phyloP scores from a whole-genome alignment of 495 filamentous ascomycete genomes.

The Glonium stellatum region DNA sequence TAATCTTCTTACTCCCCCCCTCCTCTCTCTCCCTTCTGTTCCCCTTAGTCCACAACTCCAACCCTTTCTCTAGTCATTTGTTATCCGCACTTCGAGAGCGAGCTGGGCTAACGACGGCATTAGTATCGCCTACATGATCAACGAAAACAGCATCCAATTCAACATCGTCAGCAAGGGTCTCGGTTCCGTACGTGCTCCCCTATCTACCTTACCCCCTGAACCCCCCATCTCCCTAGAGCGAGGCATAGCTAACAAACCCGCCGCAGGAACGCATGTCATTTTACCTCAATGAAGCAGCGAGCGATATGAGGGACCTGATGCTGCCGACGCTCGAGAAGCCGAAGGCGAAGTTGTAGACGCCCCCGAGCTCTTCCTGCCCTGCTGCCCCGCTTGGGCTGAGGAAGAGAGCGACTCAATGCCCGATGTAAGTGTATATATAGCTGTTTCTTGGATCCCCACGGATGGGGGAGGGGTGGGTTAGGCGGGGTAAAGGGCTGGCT shows the following conservation, averaged over 20 bases:
- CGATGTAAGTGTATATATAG: neutral
- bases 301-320: conserved; percentile 82
- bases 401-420: neutral
- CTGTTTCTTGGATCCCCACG: too few species aligned
- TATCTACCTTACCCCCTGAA: neutral
- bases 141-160: conserved; percentile 97
- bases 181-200: conserved; percentile 47
- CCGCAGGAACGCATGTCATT: conserved; percentile 77
- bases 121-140: conserved; percentile 97
- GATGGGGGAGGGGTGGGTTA: too few species aligned
- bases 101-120: conserved; percentile 9
- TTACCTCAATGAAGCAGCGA: conserved; percentile 87
- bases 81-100: too few species aligned
- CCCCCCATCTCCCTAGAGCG: neutral
- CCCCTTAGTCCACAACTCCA: too few species aligned
- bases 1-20: too few species aligned
- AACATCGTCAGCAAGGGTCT: conserved; percentile 93
- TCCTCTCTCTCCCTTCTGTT: too few species aligned
- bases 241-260: conserved; percentile 10
- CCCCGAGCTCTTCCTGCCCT: too few species aligned
- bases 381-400: too few species aligned
- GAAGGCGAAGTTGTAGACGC: conserved; percentile 78
- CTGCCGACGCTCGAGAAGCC: conserved; percentile 71
- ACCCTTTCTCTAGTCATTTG: too few species aligned
- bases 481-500: too few species aligned